Evolutionary conservation across 306 rosid species (phyloP).

Genomic region (Vicia faba): DNA sequence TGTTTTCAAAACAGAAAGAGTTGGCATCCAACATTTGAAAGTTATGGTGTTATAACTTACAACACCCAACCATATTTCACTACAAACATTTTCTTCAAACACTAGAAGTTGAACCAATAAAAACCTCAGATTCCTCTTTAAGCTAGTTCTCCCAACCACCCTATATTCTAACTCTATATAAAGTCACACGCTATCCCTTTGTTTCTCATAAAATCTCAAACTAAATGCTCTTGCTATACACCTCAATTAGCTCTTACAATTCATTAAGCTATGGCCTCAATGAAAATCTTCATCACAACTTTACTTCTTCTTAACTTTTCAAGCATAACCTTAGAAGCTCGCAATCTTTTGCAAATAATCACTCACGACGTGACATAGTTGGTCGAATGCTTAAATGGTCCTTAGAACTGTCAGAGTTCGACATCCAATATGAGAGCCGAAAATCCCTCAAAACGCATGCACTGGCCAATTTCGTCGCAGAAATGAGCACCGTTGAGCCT

Average conservation of each 20-base stretch:
- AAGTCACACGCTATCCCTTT: background rate
- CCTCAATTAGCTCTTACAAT: too few relatives aligned
- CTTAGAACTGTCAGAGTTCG: too few relatives aligned
- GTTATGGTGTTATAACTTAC: background rate
- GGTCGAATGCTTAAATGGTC: too few relatives aligned
- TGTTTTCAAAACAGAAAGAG: background rate
- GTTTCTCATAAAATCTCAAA: conserved; percentile 8
- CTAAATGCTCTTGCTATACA: background rate
- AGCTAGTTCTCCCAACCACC: background rate
- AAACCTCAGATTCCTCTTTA: background rate
- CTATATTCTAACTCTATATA: conserved; percentile 9
- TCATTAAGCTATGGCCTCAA: too few relatives aligned
- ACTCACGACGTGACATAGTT: too few relatives aligned
- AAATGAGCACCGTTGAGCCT: too few relatives aligned
- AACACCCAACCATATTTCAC: background rate
- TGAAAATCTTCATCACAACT: background rate
- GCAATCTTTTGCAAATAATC: conserved; percentile 42
- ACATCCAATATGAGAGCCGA: too few relatives aligned
- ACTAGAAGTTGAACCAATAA: too few relatives aligned
- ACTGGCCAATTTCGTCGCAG: too few relatives aligned
- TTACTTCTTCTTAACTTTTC: conserved; percentile 35
- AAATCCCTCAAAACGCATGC: too few relatives aligned
- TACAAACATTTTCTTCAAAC: too few relatives aligned
- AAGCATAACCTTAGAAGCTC: conserved; percentile 34
- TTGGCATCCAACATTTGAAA: conserved; percentile 27